A percentile compares a stretch with the other conserved stretches of the same genome.
Evolutionary conservation across 441 rosid species (phyloP).

Genomic region (Mallotus japonicus): DNA sequence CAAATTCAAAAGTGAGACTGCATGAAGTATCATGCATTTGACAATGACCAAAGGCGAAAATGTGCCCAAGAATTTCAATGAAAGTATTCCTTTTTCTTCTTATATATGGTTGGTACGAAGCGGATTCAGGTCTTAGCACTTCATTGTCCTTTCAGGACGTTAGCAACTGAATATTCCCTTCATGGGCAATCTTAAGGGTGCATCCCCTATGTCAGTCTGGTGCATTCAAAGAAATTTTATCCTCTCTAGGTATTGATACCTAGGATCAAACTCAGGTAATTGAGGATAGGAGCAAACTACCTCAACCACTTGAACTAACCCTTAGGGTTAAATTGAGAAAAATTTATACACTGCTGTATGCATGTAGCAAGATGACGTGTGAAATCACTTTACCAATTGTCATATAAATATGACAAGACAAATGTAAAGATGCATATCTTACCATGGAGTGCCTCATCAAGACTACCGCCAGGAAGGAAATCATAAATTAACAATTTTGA

Average conservation of each 20-base stretch:
- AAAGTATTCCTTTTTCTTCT: background rate
- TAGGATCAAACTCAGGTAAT: too few species aligned
- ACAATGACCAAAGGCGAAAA: background rate
- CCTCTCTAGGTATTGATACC: too few species aligned
- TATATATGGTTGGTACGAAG: too few species aligned
- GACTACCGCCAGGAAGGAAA: conserved; percentile 94
- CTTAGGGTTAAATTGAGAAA: conserved; percentile 1
- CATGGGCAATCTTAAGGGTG: too few species aligned
- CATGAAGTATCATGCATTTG: background rate
- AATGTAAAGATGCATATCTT: conserved; percentile 23
- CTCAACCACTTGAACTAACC: too few species aligned
- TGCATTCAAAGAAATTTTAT: too few species aligned
- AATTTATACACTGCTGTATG: background rate
- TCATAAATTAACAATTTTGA: conserved; percentile 90
- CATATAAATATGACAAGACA: conserved; percentile 1
- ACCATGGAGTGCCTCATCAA: conserved; percentile 99
- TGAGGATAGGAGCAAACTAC: too few species aligned
- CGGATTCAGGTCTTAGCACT: too few species aligned
- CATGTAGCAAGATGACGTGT: background rate
- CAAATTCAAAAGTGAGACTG: background rate
- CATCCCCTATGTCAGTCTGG: too few species aligned
- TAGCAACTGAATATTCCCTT: too few species aligned
- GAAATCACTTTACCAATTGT: conserved; percentile 2
- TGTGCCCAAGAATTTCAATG: conserved; percentile 4
- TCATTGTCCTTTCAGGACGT: too few species aligned